Evolutionary conservation across 805 yeast genomes (phyloP).

Genomic region (Kodamaea jinghongensis): DNA sequence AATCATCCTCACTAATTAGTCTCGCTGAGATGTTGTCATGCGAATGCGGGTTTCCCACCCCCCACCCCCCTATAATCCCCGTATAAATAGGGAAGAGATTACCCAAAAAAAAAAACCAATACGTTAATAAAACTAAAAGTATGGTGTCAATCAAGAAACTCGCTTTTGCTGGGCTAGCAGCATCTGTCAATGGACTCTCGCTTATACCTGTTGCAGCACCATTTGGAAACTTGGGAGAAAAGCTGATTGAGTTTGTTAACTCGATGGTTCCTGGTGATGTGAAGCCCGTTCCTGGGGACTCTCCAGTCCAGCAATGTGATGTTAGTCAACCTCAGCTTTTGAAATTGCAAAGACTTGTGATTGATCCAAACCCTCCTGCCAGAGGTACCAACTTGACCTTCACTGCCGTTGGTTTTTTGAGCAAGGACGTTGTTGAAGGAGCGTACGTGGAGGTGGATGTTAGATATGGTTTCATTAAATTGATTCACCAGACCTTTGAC

Average conservation of each 20-base stretch:
- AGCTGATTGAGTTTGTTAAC: slow-evolving; percentile 14
- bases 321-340: slow-evolving; percentile 59
- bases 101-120: slow-evolving; percentile 1
- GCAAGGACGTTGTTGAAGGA: slow-evolving; percentile 65
- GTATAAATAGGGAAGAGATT: slow-evolving; percentile 1
- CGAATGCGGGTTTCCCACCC: slow-evolving; percentile 1
- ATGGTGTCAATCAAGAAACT: slow-evolving; percentile 24
- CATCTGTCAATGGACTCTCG: slow-evolving; percentile 20
- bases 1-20: too few species aligned
- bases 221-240: slow-evolving; percentile 9
- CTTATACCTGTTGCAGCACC: slow-evolving; percentile 19
- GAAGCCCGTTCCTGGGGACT: slow-evolving; percentile 84
- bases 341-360: slow-evolving; percentile 52
- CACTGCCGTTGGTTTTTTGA: slow-evolving; percentile 65
- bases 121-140: not conserved
- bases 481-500: slow-evolving; percentile 87
- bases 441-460: slow-evolving; percentile 95
- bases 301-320: slow-evolving; percentile 83
- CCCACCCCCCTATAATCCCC: slow-evolving; percentile 1
- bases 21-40: too few species aligned
- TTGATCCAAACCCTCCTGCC: slow-evolving; percentile 85
- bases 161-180: slow-evolving; percentile 12
- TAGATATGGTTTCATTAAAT: slow-evolving; percentile 84
- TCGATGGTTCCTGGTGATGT: slow-evolving; percentile 32
- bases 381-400: slow-evolving; percentile 84